Evolutionary conservation across 1,284 basidiomycete species (phyloP).

Genomic region (Malassezia brasiliensis): DNA sequence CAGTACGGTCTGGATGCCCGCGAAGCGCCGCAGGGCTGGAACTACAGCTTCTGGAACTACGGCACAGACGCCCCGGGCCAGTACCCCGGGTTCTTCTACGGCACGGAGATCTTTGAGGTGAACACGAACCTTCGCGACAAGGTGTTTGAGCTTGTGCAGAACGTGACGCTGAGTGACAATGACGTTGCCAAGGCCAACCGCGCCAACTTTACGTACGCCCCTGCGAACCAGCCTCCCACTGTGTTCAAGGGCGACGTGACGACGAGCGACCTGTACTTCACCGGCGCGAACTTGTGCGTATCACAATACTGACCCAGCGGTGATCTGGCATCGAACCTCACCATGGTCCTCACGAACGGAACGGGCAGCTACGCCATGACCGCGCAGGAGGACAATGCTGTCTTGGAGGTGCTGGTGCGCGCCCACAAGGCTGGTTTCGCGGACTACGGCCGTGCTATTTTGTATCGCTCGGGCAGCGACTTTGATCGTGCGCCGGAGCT

Average conservation of each 20-base stretch:
- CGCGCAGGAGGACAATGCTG: conserved; percentile 55
- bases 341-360: conserved; percentile 49
- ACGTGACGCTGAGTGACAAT: conserved; percentile 50
- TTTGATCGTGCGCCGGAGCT: conserved; percentile 14
- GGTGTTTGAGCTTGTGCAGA: conserved; percentile 47
- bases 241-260: conserved; percentile 41
- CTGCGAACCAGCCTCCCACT: conserved; percentile 48
- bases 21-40: conserved; percentile 52
- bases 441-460: conserved; percentile 52
- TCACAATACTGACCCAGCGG: conserved; percentile 9
- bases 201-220: conserved; percentile 46
- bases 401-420: conserved; percentile 52
- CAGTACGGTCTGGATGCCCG: conserved; percentile 54
- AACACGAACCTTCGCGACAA: conserved; percentile 52
- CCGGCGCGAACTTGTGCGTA: conserved; percentile 50
- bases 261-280: conserved; percentile 52
- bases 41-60: conserved; percentile 51
- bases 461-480: conserved; percentile 50
- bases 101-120: conserved; percentile 55
- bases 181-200: conserved; percentile 48
- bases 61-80: conserved; percentile 48
- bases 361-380: conserved; percentile 51
- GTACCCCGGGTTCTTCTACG: conserved; percentile 50
- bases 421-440: conserved; percentile 49
- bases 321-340: conserved; percentile 49